Base-by-base conservation (phyloP, 495 filamentous ascomycete species). In the Collariella sp. region DNA sequence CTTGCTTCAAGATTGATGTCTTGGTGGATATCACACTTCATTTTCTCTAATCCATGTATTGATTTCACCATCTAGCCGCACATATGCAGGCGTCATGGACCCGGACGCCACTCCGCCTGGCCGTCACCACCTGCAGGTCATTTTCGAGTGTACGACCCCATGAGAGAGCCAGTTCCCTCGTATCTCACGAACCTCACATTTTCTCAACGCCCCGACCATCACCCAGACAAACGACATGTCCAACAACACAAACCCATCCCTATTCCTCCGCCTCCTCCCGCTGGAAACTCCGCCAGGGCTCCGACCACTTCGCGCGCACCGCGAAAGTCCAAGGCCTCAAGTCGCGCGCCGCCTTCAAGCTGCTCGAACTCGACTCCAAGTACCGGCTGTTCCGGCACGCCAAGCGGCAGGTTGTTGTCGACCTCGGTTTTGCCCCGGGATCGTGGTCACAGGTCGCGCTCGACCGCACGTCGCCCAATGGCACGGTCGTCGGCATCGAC, bases 371-470 rank as follows among this genome's bases (percentile, higher is more conserved):
- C 62, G 83, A 96, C 70, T 72, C 82, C 20, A 87, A 86, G 61
- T 83, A 91, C 70, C 79, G 70, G 43, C 69, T 98, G 10, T 96
- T 98, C 68, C 79, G 74, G 39, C 56, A 29, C 16, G 12, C 22
- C 36, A 72, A 66, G 18, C 86, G 86, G 1, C 85, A 95, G 66
- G 91, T 89, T 0, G 85, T 98, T 5, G 83, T 98, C 33, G 93
- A 98, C 68, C 72, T 95, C 58, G 93, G 93, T 23, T 98, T 87
- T 72, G 93, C 93, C 5, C 93, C 93, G 15, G 93, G 94, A 0
- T 85, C 82, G 19, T 98, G 93, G 93, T 95, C 89, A 35, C 90
- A 98, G 85, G 90, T 96, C n/a, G 94, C 93, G 7, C 72, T 87
- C 2, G 83, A 84, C 52, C 79, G 80, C 6, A 94, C 87, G 2